Conservation (phyloP, 2,329 filamentous ascomycete species). For the Endothia cerciana region DNA sequence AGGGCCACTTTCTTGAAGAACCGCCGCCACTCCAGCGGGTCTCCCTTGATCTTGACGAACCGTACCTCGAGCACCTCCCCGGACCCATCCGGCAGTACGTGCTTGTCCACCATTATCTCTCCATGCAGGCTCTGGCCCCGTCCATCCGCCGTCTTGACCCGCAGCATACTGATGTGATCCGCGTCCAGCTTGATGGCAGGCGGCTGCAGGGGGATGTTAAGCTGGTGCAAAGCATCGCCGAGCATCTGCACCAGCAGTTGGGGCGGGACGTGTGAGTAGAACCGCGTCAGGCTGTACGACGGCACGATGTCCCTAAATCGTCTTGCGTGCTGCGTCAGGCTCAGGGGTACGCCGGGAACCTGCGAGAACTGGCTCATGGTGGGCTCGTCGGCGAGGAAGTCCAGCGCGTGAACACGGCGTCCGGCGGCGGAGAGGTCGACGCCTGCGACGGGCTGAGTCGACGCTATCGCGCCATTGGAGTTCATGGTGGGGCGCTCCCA, state of each 20-base stretch:
- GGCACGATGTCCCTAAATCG: slow-evolving; percentile 92
- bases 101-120: slow-evolving; percentile 73
- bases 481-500: slow-evolving; percentile 77
- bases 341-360: slow-evolving; percentile 76
- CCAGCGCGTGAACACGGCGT: slow-evolving; percentile 46
- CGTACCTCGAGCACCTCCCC: slow-evolving; percentile 77
- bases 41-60: slow-evolving; percentile 93
- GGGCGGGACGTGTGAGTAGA: slow-evolving; percentile 82
- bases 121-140: slow-evolving; percentile 74
- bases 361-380: slow-evolving; percentile 84
- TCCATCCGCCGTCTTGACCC: slow-evolving; percentile 75
- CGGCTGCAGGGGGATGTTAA: slow-evolving; percentile 76
- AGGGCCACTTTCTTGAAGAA: slow-evolving; percentile 97
- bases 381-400: slow-evolving; percentile 81
- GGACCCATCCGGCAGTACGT: slow-evolving; percentile 56
- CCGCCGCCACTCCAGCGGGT: slow-evolving; percentile 93
- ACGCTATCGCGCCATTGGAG: slow-evolving; percentile 49
- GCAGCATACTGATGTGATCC: slow-evolving; percentile 65
- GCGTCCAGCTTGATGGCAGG: slow-evolving; percentile 47
- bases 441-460: slow-evolving; percentile 53
- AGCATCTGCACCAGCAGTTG: slow-evolving; percentile 79
- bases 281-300: slow-evolving; percentile 82
- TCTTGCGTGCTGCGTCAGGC: slow-evolving; percentile 85
- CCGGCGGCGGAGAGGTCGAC: slow-evolving; percentile 43
- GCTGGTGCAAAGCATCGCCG: slow-evolving; percentile 77